Conservation (phyloP, 176 grass and related monocot species). For the Alopecurus myosuroides region DNA sequence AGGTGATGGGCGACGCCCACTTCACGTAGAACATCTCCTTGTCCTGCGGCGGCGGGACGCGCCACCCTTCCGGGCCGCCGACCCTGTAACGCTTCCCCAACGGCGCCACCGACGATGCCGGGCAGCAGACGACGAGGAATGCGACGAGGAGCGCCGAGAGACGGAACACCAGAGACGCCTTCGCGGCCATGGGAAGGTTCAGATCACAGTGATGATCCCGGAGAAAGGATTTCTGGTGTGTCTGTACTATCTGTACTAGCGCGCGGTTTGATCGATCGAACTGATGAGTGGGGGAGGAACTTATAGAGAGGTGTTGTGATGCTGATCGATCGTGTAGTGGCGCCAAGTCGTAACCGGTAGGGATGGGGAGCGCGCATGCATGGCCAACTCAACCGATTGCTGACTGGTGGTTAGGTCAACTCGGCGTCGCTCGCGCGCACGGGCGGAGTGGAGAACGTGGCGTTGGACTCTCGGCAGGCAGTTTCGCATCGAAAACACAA, state of each 20-base stretch:
- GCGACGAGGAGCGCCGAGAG: neutral
- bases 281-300: neutral
- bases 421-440: neutral
- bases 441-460: slow-evolving; percentile 30
- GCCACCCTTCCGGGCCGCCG: slow-evolving; percentile 67
- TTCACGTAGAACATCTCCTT: slow-evolving; percentile 37
- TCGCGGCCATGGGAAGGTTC: neutral
- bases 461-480: neutral
- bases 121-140: neutral
- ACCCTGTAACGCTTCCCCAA: slow-evolving; percentile 39
- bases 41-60: slow-evolving; percentile 33
- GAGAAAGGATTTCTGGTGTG: neutral
- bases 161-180: neutral
- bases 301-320: neutral
- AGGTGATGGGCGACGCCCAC: slow-evolving; percentile 59
- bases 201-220: neutral
- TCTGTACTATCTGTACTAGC: no score
- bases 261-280: neutral
- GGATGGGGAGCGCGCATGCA: neutral
- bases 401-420: slow-evolving; percentile 9
- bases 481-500: neutral
- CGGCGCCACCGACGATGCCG: neutral
- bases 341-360: neutral
- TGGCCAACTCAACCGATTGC: neutral
- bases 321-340: neutral